Evolutionary conservation across 768 basidiomycete species (phyloP), one percentile per base, ranked within the genome.

Genomic region (Tulasnella sp.): DNA sequence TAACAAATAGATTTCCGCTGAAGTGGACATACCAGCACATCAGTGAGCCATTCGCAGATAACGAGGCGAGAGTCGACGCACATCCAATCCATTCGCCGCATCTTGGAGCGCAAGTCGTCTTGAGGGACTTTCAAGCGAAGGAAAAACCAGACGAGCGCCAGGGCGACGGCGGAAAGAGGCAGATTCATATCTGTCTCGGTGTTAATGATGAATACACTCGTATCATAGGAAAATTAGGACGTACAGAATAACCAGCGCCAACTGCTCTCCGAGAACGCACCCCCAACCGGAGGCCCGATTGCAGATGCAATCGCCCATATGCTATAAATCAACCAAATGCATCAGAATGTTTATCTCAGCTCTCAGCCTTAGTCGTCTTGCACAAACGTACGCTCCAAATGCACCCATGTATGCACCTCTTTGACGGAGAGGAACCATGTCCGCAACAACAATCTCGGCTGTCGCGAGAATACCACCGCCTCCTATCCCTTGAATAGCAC

Each of bases 351-450:
- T 16, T 34, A 24, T 75, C 41, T 18, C 42, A 76, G 79, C 73
- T 1, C 76, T 75, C 18, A 58, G 73, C 0, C 77, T 80, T 0
- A 79, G 79, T 4, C 83, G 48, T 20, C 12, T 22, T 50, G 48
- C 31, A 8, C 16, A 11, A n/a, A 72, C 40, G 80, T 82, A 85
- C 88, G 78, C 72, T 31, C 84, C 88, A 34, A 88, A 84, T 24
- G 89, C 75, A 9, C 84, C 84, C 18, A 82, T 84, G 75, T 83
- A 87, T 2, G 81, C 78, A 1, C 87, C 87, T 41, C 87, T 86
- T 85, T 89, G 88, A 20, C 84, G 73, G 8, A 91, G 85, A 2
- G 89, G 86, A 22, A 90, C 88, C 3, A 87, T 80, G 77, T 87
- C 87, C 0, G 85, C 83, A 24, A 87, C 50, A 34, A 87, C 83